Conservation (phyloP, 768 basidiomycete genomes). For the Kwoniella europaea region DNA sequence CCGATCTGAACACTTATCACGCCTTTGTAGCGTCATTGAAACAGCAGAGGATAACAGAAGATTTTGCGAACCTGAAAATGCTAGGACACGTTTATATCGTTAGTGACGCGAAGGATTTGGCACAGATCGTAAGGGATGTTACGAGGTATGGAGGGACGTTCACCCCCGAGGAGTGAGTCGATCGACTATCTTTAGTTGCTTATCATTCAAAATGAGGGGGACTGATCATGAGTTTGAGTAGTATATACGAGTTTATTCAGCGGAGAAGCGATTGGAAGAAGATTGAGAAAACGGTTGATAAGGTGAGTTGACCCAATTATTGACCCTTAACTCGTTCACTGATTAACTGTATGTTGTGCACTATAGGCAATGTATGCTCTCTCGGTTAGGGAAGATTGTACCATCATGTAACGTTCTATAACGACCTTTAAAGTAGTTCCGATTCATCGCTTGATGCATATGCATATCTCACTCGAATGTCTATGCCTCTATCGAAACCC, state of each 20-base stretch:
- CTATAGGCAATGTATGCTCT: conserved; percentile 55
- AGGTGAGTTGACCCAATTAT: conserved; percentile 39
- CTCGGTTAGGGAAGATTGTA: conserved; percentile 82
- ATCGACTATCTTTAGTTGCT: not conserved
- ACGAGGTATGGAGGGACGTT: conserved; percentile 94
- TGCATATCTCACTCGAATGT: too few species aligned
- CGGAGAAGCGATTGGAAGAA: conserved; percentile 96
- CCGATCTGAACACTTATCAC: conserved; percentile 93
- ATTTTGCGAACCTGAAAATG: conserved; percentile 96
- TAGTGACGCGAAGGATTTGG: conserved; percentile 92
- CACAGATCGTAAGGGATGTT: conserved; percentile 93
- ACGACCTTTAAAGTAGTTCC: not conserved
- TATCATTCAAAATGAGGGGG: too few species aligned
- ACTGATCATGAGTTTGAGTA: conserved; percentile 51
- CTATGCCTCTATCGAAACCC: too few species aligned
- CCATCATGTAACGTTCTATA: conserved; percentile 58
- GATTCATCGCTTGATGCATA: too few species aligned
- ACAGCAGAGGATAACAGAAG: conserved; percentile 78
- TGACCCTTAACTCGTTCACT: conserved; percentile 2
- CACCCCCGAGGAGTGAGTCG: conserved; percentile 78
- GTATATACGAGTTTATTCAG: conserved; percentile 95
- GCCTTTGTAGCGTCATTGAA: conserved; percentile 84
- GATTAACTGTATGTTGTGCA: conserved; percentile 4
- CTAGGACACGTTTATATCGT: conserved; percentile 95
- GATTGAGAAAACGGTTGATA: conserved; percentile 86